Percentiles rank a stretch among this genome's conserved stretches.
Conservation (phyloP, 2,329 filamentous ascomycete genomes). For the Aureobasidium pullulans region DNA sequence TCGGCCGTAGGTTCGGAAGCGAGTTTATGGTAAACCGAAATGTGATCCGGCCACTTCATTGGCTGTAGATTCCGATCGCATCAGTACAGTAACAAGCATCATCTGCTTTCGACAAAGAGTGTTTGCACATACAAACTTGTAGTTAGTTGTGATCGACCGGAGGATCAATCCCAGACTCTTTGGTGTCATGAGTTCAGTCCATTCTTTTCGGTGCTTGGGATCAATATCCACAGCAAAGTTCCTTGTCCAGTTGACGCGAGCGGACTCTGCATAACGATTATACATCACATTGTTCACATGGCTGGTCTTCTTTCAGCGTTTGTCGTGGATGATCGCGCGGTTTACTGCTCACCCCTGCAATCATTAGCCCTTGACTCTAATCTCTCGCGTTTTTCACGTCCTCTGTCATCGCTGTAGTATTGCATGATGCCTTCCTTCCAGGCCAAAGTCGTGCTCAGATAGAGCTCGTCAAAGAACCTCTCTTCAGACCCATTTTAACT, state of each 20-base stretch:
- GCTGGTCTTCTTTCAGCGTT: conserved; percentile 34
- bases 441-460: too few relatives aligned
- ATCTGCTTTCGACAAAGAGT: neutral
- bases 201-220: conserved; percentile 52
- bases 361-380: too few relatives aligned
- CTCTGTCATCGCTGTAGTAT: too few relatives aligned
- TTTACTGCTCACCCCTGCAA: neutral
- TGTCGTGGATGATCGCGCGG: too few relatives aligned
- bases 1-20: conserved; percentile 42
- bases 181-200: conserved; percentile 63
- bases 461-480: too few relatives aligned
- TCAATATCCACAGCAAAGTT: conserved; percentile 61
- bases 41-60: conserved; percentile 72
- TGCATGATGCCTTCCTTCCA: too few relatives aligned
- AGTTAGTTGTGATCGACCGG: conserved; percentile 71
- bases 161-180: conserved; percentile 66
- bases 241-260: conserved; percentile 68
- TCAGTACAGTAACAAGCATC: neutral
- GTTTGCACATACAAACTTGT: conserved; percentile 65
- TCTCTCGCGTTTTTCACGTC: too few relatives aligned
- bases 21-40: conserved; percentile 79
- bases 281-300: conserved; percentile 88
- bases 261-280: conserved; percentile 74
- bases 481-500: too few relatives aligned
- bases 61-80: conserved; percentile 46